These are phyloP conservation scores for Gracilaria gracilis DNA, from an alignment of 23 red algal genomes.

Conservation along the genomic window DNA sequence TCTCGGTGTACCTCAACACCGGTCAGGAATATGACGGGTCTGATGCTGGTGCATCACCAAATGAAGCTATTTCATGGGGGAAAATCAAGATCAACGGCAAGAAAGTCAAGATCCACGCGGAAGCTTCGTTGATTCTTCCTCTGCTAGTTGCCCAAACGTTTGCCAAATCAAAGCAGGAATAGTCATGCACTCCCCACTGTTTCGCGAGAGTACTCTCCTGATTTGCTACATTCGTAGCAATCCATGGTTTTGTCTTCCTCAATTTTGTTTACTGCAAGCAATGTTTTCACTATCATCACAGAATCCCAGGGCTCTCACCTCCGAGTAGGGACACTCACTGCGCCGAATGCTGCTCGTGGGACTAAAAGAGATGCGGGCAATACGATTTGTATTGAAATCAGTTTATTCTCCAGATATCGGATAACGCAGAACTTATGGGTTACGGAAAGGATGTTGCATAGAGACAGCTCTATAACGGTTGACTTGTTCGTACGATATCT, in stretches of 20 bases:
- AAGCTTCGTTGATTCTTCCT: constrained; percentile 94
- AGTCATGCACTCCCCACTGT: not conserved
- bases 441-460: not conserved
- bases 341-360: no score
- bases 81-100: constrained; percentile 83
- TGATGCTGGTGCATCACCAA: constrained; percentile 89
- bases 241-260: no score
- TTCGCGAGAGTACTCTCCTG: no score
- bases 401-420: not conserved
- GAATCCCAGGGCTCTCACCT: no score
- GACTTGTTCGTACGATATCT: no score
- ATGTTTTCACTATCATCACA: no score
- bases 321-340: no score
- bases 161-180: constrained; percentile 45
- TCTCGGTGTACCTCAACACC: constrained; percentile 95
- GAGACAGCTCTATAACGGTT: not conserved
- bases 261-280: no score
- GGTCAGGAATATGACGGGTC: constrained; percentile 97
- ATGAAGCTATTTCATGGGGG: constrained; percentile 99
- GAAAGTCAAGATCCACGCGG: constrained; percentile 85
- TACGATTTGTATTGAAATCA: not conserved
- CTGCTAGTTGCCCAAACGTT: constrained; percentile 98
- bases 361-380: not conserved
- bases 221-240: no score
- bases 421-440: not conserved